These are phyloP conservation scores for Bocquillonia castaneifolia DNA, from an alignment of 441 rosid genomes.

Conservation along the genomic window DNA sequence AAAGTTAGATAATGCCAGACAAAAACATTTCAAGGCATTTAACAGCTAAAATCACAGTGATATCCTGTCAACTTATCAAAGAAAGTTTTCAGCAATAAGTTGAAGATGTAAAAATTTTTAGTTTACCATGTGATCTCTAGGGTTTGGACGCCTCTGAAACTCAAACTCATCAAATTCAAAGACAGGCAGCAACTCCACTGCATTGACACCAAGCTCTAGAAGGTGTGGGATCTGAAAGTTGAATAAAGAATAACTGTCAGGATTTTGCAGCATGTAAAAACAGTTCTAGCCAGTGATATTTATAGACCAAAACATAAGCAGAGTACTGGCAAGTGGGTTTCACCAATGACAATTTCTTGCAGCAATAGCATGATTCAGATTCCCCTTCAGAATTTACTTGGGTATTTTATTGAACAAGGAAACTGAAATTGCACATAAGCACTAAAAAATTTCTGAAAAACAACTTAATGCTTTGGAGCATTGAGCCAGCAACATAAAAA, in stretches of 20 bases:
- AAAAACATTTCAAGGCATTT: conserved; percentile 1
- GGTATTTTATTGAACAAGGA: not conserved
- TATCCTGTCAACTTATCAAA: not conserved
- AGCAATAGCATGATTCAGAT: not conserved
- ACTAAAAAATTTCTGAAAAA: not conserved
- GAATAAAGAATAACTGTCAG: conserved; percentile 29
- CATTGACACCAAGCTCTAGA: conserved; percentile 81
- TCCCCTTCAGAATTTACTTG: not conserved
- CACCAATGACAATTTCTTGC: conserved; percentile 2
- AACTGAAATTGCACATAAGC: conserved; percentile 1
- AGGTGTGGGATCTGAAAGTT: conserved; percentile 76
- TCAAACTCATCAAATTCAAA: conserved; percentile 95
- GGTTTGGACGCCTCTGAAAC: conserved; percentile 81
- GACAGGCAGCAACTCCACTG: conserved; percentile 86
- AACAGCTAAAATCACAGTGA: conserved; percentile 10
- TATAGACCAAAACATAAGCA: not conserved
- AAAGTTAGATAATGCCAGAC: not conserved
- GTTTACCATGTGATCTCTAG: conserved; percentile 93
- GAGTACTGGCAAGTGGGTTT: not conserved
- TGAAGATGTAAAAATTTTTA: conserved; percentile 7
- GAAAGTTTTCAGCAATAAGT: conserved; percentile 1
- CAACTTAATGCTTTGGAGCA: too few relatives aligned
- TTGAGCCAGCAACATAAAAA: not conserved
- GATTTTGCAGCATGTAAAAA: conserved; percentile 12
- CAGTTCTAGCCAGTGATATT: not conserved